Conservation (phyloP, 2,329 filamentous ascomycete species). For the Pseudogymnoascus sp. region DNA sequence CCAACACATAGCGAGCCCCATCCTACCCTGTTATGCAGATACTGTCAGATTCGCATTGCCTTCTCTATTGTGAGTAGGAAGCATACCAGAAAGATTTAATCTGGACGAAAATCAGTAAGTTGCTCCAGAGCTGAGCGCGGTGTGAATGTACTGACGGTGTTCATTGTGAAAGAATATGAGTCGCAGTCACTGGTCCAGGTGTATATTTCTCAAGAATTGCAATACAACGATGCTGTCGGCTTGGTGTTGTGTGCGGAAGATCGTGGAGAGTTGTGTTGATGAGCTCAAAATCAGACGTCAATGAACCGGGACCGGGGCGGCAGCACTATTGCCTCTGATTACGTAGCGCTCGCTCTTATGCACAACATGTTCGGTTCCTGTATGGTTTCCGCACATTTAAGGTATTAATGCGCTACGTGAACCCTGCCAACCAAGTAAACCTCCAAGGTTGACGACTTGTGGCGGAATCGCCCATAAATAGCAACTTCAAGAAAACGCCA, state of each 20-base stretch:
- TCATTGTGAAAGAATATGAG: constrained; percentile 36
- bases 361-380: constrained; percentile 5
- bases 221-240: background rate
- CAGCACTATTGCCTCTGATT: background rate
- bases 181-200: background rate
- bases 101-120: constrained; percentile 32
- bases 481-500: background rate
- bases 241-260: constrained; percentile 5
- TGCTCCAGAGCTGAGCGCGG: background rate
- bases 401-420: constrained; percentile 9
- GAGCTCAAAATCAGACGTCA: constrained; percentile 4
- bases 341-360: background rate
- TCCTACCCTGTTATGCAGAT: constrained; percentile 57
- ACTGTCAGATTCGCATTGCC: constrained; percentile 17
- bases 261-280: background rate
- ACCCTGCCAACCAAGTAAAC: constrained; percentile 9
- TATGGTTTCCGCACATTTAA: constrained; percentile 9
- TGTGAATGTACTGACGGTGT: constrained; percentile 40
- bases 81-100: constrained; percentile 59
- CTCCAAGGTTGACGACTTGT: constrained; percentile 9
- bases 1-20: constrained; percentile 85
- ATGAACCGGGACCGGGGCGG: background rate
- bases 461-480: constrained; percentile 5
- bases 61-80: constrained; percentile 12
- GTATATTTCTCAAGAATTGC: background rate